Percentiles rank a stretch among this genome's conserved stretches.
Conservation (phyloP, 2,329 filamentous ascomycete species). For the Lasiodiplodia hormozganensis region DNA sequence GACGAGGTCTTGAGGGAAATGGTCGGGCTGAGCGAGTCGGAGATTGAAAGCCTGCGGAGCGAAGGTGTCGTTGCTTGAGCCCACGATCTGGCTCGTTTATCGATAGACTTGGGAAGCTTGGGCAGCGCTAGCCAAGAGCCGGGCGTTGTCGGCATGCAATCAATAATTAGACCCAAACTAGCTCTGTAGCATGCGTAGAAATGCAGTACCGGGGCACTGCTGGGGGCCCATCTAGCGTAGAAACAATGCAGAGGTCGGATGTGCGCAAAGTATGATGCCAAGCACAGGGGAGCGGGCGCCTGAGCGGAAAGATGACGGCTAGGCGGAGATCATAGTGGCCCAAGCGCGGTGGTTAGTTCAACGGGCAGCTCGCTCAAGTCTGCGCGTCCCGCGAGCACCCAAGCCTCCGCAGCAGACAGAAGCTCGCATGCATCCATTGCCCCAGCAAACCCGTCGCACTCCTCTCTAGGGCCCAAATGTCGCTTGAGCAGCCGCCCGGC, state of each 20-base stretch:
- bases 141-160: neutral
- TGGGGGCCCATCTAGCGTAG: neutral
- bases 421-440: slow-evolving; percentile 19
- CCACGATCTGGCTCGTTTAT: neutral
- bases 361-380: slow-evolving; percentile 14
- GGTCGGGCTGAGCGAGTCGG: slow-evolving; percentile 41
- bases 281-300: slow-evolving; percentile 3
- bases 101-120: neutral
- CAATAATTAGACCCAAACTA: neutral
- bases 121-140: neutral
- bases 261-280: neutral
- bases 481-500: slow-evolving; percentile 22
- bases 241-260: neutral
- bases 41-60: slow-evolving; percentile 41
- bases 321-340: slow-evolving; percentile 20
- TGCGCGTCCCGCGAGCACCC: slow-evolving; percentile 16
- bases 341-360: slow-evolving; percentile 20
- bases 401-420: slow-evolving; percentile 19
- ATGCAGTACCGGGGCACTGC: neutral
- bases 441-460: slow-evolving; percentile 9
- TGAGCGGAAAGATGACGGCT: slow-evolving; percentile 21
- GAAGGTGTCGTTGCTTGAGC: slow-evolving; percentile 45
- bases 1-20: slow-evolving; percentile 44
- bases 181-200: neutral
- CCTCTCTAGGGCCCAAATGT: slow-evolving; percentile 15